Conservation (phyloP, 495 filamentous ascomycete species). For the Lepidopterella palustris region DNA sequence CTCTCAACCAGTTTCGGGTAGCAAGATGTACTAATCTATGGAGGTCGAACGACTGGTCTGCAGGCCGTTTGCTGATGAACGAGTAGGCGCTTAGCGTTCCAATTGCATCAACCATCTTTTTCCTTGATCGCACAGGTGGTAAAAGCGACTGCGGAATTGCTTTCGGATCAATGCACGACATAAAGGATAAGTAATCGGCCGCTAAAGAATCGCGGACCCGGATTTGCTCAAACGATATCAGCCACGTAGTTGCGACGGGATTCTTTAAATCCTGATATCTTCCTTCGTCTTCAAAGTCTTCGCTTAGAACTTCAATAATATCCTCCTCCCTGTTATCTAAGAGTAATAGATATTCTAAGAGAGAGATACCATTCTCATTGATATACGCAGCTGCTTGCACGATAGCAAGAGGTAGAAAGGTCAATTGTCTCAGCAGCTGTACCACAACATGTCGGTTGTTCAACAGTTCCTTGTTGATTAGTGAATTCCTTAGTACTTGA, state of each 20-base stretch:
- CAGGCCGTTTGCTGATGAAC: constrained; percentile 30
- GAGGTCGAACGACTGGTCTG: constrained; percentile 33
- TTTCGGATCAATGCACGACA: constrained; percentile 42
- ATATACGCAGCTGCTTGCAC: too few relatives aligned
- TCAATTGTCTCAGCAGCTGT: neutral
- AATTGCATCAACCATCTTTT: constrained; percentile 27
- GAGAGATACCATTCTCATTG: constrained; percentile 38
- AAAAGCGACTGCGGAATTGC: constrained; percentile 39
- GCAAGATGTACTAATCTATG: constrained; percentile 46
- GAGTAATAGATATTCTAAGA: constrained; percentile 42
- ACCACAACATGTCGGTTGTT: neutral
- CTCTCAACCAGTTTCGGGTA: too few relatives aligned
- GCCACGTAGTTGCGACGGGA: constrained; percentile 50
- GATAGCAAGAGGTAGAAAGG: constrained; percentile 44
- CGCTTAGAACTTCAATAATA: constrained; percentile 40
- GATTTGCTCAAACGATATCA: constrained; percentile 48
- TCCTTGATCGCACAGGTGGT: constrained; percentile 18
- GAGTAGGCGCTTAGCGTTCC: too few relatives aligned
- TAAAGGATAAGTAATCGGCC: constrained; percentile 38
- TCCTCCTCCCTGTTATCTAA: constrained; percentile 40
- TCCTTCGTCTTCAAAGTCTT: constrained; percentile 46
- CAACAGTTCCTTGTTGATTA: constrained; percentile 25
- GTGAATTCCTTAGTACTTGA: constrained; percentile 26
- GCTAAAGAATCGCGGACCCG: constrained; percentile 29
- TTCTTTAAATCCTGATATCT: constrained; percentile 43